Evolutionary conservation across 225 moss, liverwort and hornwort genomes (phyloP).

Genomic region (Bryum argenteum): DNA sequence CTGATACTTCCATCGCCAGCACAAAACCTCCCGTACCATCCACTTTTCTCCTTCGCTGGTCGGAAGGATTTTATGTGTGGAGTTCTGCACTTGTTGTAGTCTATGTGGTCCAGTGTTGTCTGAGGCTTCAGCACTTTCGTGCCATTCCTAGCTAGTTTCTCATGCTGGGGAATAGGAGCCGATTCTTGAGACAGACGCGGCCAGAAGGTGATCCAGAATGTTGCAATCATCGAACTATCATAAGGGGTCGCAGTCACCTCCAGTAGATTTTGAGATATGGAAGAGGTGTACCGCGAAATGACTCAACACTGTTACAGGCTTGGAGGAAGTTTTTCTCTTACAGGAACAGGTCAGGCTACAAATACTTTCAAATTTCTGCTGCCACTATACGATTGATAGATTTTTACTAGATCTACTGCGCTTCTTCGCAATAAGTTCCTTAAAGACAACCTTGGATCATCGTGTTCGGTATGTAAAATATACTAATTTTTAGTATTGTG

Average conservation of each 20-base stretch:
- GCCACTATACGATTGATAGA: no score
- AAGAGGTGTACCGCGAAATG: constrained; percentile 10
- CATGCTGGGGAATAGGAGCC: background rate
- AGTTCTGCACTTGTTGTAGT: constrained; percentile 1
- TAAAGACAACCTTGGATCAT: constrained; percentile 3
- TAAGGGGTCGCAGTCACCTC: background rate
- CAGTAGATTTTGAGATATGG: constrained; percentile 1
- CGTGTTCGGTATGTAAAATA: background rate
- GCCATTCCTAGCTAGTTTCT: constrained; percentile 12
- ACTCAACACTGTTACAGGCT: background rate
- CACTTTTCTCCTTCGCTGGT: constrained; percentile 3
- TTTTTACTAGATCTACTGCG: background rate
- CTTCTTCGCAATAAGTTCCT: constrained; percentile 3
- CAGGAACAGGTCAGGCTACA: constrained; percentile 6
- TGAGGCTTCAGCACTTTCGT: background rate
- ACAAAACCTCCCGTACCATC: background rate
- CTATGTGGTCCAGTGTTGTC: constrained; percentile 3
- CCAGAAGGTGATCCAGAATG: constrained; percentile 3
- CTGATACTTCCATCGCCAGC: constrained; percentile 17
- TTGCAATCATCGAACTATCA: background rate
- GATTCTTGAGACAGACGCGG: background rate
- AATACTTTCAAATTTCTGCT: constrained; percentile 9
- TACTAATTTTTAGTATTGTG: constrained; percentile 7
- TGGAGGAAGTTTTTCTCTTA: constrained; percentile 1
- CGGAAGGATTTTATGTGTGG: constrained; percentile 11